Evolutionary conservation across 176 grass and related monocot genomes (phyloP), one percentile per base, ranked within the genome.

Genomic region (Lolium multiflorum): DNA sequence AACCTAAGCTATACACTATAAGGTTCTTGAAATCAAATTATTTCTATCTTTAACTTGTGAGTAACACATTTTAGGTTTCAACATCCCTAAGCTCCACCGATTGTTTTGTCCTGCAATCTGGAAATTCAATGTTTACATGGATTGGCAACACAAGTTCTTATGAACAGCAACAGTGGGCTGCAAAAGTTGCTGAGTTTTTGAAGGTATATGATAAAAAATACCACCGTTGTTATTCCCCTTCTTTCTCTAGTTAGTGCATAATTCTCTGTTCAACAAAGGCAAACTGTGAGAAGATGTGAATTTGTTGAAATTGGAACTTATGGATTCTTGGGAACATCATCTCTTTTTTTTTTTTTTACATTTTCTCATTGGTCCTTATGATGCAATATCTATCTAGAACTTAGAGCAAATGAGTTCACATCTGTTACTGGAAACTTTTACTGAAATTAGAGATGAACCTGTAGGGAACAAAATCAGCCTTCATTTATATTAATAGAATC

Each of bases 71-170:
- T 71, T 94, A 98, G 93, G 96, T 94, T 71, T 78, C 90, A 88
- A 71, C 85, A 86, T 94, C 90, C 20, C 87, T 98, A 78, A 91
- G 88, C 88, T 92, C 96, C 12, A 50, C 43, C 3, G 88, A 96
- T 78, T 98, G 97, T 88, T 98, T 96, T 67, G 35, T 96, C 68
- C 80, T 98, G 79, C 97, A 98, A 98, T 85, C 90, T 77, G 94
- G 92, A 74, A 94, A 92, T 79, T 74, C 81, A 16, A 63, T 95
- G 75, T 96, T 94, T 83, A 47, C 61, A 75, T 98, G 97, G 97
- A 86, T 88, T 86, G 96, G 97, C 57, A 91, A 79, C 63, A 84
- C 92, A 71, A 92, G 92, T 89, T 94, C 88, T 56, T 48, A 86
- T 82, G 97, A 98, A 83, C 93, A 94, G 58, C 97, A 96, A 69